A percentile compares a stretch with the other conserved stretches of the same genome.
These are phyloP conservation scores for Lathyrus oleraceus DNA, from an alignment of 306 rosid species.

Conservation along the genomic window DNA sequence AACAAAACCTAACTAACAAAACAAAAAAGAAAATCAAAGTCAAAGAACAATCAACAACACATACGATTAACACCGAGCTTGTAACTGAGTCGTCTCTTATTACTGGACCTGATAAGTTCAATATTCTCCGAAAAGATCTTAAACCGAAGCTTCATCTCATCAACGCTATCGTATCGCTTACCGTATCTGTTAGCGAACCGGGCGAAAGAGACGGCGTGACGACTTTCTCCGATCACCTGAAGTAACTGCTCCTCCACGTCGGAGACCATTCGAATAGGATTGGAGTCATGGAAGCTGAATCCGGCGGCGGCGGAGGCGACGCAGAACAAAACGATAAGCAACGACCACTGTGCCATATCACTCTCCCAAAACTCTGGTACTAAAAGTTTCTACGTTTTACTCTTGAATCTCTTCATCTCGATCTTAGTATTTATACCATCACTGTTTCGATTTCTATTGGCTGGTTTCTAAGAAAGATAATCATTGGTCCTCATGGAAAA, in stretches of 20 bases:
- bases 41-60: slow-evolving; percentile 11
- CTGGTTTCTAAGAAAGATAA: neutral
- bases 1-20: neutral
- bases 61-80: slow-evolving; percentile 78
- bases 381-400: neutral
- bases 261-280: slow-evolving; percentile 66
- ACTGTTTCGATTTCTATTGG: neutral
- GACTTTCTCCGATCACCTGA: slow-evolving; percentile 58
- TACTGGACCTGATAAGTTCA: slow-evolving; percentile 65
- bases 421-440: neutral
- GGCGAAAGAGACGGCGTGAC: slow-evolving; percentile 64
- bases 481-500: neutral
- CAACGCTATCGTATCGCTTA: slow-evolving; percentile 62
- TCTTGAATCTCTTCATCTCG: neutral
- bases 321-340: slow-evolving; percentile 41
- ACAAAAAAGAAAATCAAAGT: neutral
- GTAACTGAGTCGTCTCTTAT: slow-evolving; percentile 59
- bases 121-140: slow-evolving; percentile 66
- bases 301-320: slow-evolving; percentile 25
- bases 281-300: slow-evolving; percentile 66
- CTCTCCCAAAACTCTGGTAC: neutral
- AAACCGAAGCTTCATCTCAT: slow-evolving; percentile 70
- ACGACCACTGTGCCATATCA: slow-evolving; percentile 55
- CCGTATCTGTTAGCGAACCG: slow-evolving; percentile 70
- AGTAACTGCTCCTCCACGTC: slow-evolving; percentile 56